Base-by-base conservation (phyloP, 805 yeast species). In the Naumovozyma dairenensis region DNA sequence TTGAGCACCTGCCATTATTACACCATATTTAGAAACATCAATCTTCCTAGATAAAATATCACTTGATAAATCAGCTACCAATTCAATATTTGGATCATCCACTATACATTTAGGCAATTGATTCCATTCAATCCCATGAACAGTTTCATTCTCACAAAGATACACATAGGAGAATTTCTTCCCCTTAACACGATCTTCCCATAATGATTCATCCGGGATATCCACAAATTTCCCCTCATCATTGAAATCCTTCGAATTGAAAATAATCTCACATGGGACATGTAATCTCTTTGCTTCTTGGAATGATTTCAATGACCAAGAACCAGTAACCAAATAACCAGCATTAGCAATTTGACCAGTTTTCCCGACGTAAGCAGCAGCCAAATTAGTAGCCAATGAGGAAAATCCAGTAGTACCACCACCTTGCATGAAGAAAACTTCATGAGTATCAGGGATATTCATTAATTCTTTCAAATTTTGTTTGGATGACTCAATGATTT, bases 391-490 rank as follows among this genome's bases (percentile, higher is more conserved):
- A 8, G 84, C 85, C 31, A 84, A 69, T 4, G 95, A 76, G 3
- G 97, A 82, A 48, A 92, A 92, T 5, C 96, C 97, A 20, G 86
- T 80, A 33, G 97, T 89, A 39, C 97, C 98, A 42, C 99, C 98
- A 44, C 98, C 97, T 65, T 92, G 99, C 62, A 89, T 60, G 63
- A 89, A 92, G 56, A 92, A 79, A 2, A 89, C 89, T 58, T 86
- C 96, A 57, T 92, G 94, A 21, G 94, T 80, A 39, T 83, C 94
- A 21, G 97, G 97, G 32, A 92, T 74, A 38, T 66, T 53, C 55
- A 86, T 61, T 35, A 92, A 63, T 51, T 81, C 62, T 25, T 51
- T 65, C 51, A 92, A 63, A 49, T 79, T 72, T 27, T 60, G 63
- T 60, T 83, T 85, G 28, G 97, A 76, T 43, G 72, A 72, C 42